phyloP scores from a whole-genome alignment of 1,139 yeast species.

The Blastobotrys ciferrii region DNA sequence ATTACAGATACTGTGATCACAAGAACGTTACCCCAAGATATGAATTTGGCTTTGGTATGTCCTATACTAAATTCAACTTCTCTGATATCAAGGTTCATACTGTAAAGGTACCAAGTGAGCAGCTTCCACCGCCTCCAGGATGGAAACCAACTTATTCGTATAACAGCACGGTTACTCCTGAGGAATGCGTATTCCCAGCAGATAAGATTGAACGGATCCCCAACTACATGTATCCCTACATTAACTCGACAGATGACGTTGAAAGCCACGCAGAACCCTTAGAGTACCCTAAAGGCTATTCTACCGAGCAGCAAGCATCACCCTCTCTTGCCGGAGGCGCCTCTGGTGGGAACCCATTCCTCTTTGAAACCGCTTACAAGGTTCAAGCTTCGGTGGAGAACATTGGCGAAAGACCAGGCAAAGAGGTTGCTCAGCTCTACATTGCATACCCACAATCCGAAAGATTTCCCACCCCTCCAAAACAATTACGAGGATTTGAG shows the following conservation, averaged over 20 bases:
- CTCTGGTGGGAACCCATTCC: constrained; percentile 51
- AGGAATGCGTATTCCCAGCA: constrained; percentile 44
- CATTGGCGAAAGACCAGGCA: constrained; percentile 51
- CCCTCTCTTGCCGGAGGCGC: constrained; percentile 59
- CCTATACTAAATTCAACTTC: constrained; percentile 51
- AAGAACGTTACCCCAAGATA: constrained; percentile 55
- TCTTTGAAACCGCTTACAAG: constrained; percentile 47
- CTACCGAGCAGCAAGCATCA: constrained; percentile 38
- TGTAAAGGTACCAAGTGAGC: neutral
- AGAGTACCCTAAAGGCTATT: constrained; percentile 54
- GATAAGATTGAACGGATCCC: constrained; percentile 19
- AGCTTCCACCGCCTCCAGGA: neutral
- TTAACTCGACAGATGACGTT: constrained; percentile 23
- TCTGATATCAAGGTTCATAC: constrained; percentile 32
- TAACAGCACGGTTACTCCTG: constrained; percentile 38
- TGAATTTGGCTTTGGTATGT: constrained; percentile 62
- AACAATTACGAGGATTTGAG: constrained; percentile 58
- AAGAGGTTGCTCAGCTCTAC: constrained; percentile 59
- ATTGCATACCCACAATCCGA: constrained; percentile 51
- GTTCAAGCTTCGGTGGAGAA: constrained; percentile 52
- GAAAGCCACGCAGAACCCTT: constrained; percentile 37
- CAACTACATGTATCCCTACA: constrained; percentile 33
- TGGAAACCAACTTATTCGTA: constrained; percentile 19
- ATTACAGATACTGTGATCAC: constrained; percentile 55
- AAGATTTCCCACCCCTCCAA: constrained; percentile 45